phyloP scores from a whole-genome alignment of 352 stramenopile genomes.

The Globisporangium paddicum region DNA sequence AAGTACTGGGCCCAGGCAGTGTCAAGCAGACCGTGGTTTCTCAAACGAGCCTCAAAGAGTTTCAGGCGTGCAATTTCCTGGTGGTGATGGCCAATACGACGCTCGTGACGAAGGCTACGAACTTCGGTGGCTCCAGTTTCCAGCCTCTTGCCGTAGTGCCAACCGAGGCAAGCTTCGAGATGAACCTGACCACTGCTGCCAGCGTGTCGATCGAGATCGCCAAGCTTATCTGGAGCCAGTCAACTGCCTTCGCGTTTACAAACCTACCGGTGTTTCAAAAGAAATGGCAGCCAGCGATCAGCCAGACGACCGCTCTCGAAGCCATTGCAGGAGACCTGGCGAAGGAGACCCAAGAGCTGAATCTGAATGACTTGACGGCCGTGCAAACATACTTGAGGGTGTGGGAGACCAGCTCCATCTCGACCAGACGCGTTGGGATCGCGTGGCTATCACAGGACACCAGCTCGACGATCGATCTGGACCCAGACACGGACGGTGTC shows the following conservation, averaged over 20 bases:
- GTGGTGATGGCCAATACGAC: slow-evolving; percentile 22
- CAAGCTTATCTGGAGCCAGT: slow-evolving; percentile 26
- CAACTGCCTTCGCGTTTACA: slow-evolving; percentile 32
- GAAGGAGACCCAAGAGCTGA: not conserved
- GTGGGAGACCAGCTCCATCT: slow-evolving; percentile 44
- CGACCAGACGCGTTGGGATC: slow-evolving; percentile 20
- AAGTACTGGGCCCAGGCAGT: slow-evolving; percentile 9
- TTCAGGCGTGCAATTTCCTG: slow-evolving; percentile 51
- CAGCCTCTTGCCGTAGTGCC: slow-evolving; percentile 17
- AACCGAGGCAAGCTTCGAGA: slow-evolving; percentile 46
- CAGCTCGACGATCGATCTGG: slow-evolving; percentile 35
- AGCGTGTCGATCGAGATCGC: slow-evolving; percentile 36
- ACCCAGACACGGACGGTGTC: slow-evolving; percentile 19
- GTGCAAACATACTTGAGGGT: slow-evolving; percentile 34
- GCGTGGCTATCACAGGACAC: slow-evolving; percentile 33
- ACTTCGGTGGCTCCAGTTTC: not conserved
- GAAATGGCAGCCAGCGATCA: slow-evolving; percentile 48
- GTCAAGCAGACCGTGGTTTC: slow-evolving; percentile 27
- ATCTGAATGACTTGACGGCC: slow-evolving; percentile 15
- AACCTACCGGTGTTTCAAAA: slow-evolving; percentile 26
- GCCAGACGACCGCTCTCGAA: not conserved
- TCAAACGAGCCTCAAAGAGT: slow-evolving; percentile 27
- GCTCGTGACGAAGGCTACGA: slow-evolving; percentile 1
- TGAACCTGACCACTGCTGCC: slow-evolving; percentile 29
- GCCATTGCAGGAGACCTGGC: not conserved